These are phyloP conservation scores for Ophiostoma himal-ulmi DNA, from an alignment of 2,329 filamentous ascomycete genomes.

Conservation along the genomic window DNA sequence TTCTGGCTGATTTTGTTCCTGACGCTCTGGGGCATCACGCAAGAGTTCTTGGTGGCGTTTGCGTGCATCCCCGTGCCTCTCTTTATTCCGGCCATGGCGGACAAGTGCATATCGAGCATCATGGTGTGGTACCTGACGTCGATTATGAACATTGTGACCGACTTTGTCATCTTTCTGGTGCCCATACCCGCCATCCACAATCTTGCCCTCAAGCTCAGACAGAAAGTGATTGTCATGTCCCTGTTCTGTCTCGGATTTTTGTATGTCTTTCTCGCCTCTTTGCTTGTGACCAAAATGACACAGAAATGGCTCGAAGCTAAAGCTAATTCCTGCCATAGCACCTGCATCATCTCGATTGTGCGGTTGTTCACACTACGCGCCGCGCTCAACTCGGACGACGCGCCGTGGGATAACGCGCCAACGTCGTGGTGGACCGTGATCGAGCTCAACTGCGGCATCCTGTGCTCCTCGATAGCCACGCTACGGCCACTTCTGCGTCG, in stretches of 20 bases:
- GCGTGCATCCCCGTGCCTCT: conserved; percentile 31
- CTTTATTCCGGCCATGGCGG: conserved; percentile 26
- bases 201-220: conserved; percentile 74
- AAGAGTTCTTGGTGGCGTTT: conserved; percentile 31
- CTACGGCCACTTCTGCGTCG: conserved; percentile 63
- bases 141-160: conserved; percentile 78
- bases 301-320: too few species aligned
- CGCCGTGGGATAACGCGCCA: conserved; percentile 32
- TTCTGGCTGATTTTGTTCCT: conserved; percentile 30
- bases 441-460: conserved; percentile 84
- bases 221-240: conserved; percentile 79
- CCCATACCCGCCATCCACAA: conserved; percentile 82
- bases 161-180: conserved; percentile 77
- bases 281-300: too few species aligned
- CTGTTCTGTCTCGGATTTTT: conserved; percentile 82
- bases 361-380: conserved; percentile 42
- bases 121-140: conserved; percentile 32
- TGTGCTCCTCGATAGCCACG: conserved; percentile 82
- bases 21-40: conserved; percentile 30
- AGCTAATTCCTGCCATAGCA: conserved; percentile 22
- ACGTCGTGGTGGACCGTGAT: conserved; percentile 71
- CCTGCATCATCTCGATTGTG: conserved; percentile 67
- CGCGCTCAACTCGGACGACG: conserved; percentile 50
- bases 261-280: neutral
- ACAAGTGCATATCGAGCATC: conserved; percentile 30